phyloP scores from a whole-genome alignment of 2,329 filamentous ascomycete genomes.

The Colletotrichum tamarilloi region DNA sequence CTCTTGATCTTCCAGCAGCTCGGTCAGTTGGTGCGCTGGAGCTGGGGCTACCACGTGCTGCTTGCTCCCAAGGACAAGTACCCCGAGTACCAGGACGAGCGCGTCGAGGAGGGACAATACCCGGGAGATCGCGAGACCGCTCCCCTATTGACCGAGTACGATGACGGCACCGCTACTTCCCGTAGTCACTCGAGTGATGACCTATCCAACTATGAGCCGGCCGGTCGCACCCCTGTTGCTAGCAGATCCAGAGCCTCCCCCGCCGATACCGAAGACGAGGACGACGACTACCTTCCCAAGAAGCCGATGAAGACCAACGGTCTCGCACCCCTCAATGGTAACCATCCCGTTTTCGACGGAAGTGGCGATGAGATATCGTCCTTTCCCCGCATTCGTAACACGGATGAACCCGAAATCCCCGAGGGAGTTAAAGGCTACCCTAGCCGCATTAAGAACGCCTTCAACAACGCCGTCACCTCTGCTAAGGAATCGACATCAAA shows the following conservation, averaged over 20 bases:
- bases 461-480: constrained; percentile 43
- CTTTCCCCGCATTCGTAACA: constrained; percentile 67
- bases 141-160: constrained; percentile 57
- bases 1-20: constrained; percentile 97
- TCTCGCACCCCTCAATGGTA: constrained; percentile 38
- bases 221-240: constrained; percentile 65
- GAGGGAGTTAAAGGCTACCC: constrained; percentile 54
- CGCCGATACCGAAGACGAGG: constrained; percentile 61
- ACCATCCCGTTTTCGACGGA: constrained; percentile 45
- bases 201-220: constrained; percentile 63
- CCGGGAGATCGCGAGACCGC: constrained; percentile 60
- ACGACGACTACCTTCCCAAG: constrained; percentile 45
- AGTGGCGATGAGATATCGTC: constrained; percentile 66
- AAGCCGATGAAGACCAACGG: constrained; percentile 36
- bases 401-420: constrained; percentile 53
- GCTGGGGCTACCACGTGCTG: constrained; percentile 96
- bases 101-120: constrained; percentile 69
- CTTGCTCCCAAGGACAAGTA: constrained; percentile 86
- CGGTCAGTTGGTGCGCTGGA: constrained; percentile 95
- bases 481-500: constrained; percentile 39
- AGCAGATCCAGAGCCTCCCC: constrained; percentile 62
- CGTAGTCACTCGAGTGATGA: constrained; percentile 47
- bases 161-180: constrained; percentile 51
- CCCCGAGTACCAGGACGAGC: constrained; percentile 68
- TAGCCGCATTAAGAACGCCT: constrained; percentile 47